phyloP scores from a whole-genome alignment of 2,329 filamentous ascomycete species.

The Ceratocystis albifundus region DNA sequence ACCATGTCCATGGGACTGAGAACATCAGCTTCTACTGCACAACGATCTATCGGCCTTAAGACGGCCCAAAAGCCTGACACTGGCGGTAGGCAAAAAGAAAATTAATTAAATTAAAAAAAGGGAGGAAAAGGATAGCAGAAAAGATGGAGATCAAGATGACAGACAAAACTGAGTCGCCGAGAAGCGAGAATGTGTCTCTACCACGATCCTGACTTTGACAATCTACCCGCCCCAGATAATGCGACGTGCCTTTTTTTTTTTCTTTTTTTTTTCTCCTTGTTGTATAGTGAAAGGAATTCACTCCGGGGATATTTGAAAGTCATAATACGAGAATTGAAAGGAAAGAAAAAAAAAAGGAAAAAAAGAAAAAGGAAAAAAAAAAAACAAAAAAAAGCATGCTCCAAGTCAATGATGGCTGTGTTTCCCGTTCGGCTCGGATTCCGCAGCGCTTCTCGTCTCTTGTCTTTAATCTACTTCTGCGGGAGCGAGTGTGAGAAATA shows the following conservation, averaged over 20 bases:
- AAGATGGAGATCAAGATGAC: neutral
- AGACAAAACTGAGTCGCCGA: constrained; percentile 3
- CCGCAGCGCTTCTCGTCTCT: neutral
- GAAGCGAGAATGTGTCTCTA: constrained; percentile 12
- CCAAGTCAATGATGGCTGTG: neutral
- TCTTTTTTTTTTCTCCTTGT: neutral
- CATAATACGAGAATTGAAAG: neutral
- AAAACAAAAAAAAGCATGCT: neutral
- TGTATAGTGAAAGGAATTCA: neutral
- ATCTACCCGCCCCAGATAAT: neutral
- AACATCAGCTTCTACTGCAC: neutral
- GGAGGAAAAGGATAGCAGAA: neutral
- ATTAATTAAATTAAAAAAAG: neutral
- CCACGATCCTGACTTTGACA: neutral
- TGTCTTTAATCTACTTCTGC: neutral
- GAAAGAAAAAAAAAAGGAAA: neutral
- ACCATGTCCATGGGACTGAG: neutral
- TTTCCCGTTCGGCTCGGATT: constrained; percentile 5
- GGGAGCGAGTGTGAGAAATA: neutral
- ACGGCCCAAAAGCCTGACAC: neutral
- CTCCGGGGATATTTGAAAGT: neutral
- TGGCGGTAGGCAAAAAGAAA: neutral
- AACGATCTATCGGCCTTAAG: neutral
- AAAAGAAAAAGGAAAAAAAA: neutral
- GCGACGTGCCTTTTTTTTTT: neutral